A percentile compares a stretch with the other conserved stretches of the same genome.
phyloP scores from a whole-genome alignment of 257 asterid species.

The Scutellaria barbata region DNA sequence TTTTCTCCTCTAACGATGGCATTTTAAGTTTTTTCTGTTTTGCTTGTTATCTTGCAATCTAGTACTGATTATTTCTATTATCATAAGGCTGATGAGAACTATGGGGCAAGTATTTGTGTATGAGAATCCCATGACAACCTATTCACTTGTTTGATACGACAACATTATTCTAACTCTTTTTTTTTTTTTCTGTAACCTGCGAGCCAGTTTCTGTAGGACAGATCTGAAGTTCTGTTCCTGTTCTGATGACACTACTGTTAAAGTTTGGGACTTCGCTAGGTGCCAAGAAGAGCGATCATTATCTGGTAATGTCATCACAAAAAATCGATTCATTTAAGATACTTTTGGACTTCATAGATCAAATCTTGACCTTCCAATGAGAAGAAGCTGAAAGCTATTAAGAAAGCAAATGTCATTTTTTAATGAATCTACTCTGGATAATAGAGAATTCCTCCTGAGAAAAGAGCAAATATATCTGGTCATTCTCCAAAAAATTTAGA shows the following conservation, averaged over 20 bases:
- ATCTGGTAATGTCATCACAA: slow-evolving; percentile 85
- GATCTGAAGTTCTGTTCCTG: slow-evolving; percentile 99
- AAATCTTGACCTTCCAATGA: slow-evolving; percentile 7
- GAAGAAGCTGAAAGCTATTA: background rate
- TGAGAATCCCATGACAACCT: slow-evolving; percentile 30
- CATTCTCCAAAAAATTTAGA: slow-evolving; percentile 6
- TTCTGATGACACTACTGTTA: slow-evolving; percentile 96
- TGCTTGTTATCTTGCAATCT: slow-evolving; percentile 17
- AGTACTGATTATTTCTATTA: slow-evolving; percentile 7
- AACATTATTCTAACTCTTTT: slow-evolving; percentile 8
- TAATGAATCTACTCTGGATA: background rate
- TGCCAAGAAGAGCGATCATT: slow-evolving; percentile 96
- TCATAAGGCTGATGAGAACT: slow-evolving; percentile 9
- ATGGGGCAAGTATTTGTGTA: slow-evolving; percentile 10
- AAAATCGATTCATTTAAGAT: slow-evolving; percentile 31
- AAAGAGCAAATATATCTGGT: background rate
- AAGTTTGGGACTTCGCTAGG: slow-evolving; percentile 99
- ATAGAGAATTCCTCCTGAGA: background rate
- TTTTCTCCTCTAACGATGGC: background rate
- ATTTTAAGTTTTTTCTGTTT: background rate
- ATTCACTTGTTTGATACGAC: slow-evolving; percentile 6
- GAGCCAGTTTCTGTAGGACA: slow-evolving; percentile 90
- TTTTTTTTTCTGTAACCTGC: slow-evolving; percentile 24
- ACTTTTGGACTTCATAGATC: slow-evolving; percentile 22
- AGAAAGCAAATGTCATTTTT: background rate